Conservation (phyloP, 176 grass and related monocot species). For the Carex scoparia region DNA sequence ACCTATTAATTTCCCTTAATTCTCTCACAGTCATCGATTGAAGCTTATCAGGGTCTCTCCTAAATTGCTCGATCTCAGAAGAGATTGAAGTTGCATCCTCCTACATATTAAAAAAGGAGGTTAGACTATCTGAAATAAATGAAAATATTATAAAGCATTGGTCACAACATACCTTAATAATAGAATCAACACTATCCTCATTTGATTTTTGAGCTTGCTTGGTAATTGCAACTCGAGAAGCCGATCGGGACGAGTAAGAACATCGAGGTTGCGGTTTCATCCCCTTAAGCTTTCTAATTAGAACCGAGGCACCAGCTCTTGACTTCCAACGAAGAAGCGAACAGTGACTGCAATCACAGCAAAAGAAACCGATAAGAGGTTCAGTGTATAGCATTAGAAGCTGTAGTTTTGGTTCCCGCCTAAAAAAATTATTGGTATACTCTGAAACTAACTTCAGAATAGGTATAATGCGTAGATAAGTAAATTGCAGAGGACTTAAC, state of each 20-base stretch:
- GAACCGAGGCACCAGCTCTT: conserved; percentile 19
- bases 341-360: conserved; percentile 13
- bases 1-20: conserved; percentile 67
- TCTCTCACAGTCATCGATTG: conserved; percentile 77
- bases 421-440: background rate
- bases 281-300: conserved; percentile 23
- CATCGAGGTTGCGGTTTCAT: conserved; percentile 28
- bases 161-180: conserved; percentile 30
- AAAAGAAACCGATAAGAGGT: background rate
- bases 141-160: background rate
- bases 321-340: conserved; percentile 18
- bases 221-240: conserved; percentile 30
- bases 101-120: conserved; percentile 23
- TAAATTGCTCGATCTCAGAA: conserved; percentile 44
- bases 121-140: conserved; percentile 5
- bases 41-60: conserved; percentile 47
- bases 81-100: conserved; percentile 43
- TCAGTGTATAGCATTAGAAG: background rate
- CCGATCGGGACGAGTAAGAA: conserved; percentile 40
- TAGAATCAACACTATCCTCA: background rate
- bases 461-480: too few species aligned
- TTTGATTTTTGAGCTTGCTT: conserved; percentile 29
- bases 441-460: background rate
- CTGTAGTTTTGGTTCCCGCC: background rate
- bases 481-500: background rate